A percentile compares a stretch with the other conserved stretches of the same genome.
These are phyloP conservation scores for Sordariomycetes sp. DNA, from an alignment of 2,329 filamentous ascomycete genomes.

Conservation along the genomic window DNA sequence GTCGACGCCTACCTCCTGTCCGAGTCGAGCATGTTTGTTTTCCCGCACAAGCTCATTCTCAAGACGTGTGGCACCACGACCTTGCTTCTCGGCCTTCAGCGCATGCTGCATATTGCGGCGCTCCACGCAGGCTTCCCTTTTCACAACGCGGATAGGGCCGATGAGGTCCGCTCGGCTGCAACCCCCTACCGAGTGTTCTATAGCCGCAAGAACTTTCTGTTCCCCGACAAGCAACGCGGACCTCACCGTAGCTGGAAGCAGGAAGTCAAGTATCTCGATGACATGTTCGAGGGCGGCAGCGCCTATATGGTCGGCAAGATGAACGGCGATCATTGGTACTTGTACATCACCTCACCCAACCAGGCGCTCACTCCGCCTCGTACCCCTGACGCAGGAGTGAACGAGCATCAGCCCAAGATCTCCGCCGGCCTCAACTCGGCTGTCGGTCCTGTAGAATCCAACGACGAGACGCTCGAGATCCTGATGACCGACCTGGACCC, in stretches of 20 bases:
- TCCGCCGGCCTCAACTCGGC: constrained; percentile 32
- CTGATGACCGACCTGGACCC: constrained; percentile 64
- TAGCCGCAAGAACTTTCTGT: constrained; percentile 97
- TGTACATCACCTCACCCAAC: constrained; percentile 89
- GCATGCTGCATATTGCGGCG: constrained; percentile 86
- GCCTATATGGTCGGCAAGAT: constrained; percentile 99
- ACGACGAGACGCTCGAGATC: constrained; percentile 70
- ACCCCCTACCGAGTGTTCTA: constrained; percentile 96
- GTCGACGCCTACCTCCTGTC: constrained; percentile 95
- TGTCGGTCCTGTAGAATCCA: constrained; percentile 30
- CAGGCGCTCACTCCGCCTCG: constrained; percentile 71
- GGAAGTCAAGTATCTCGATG: constrained; percentile 87
- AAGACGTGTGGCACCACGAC: constrained; percentile 99
- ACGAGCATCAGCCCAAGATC: constrained; percentile 38
- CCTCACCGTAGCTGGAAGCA: constrained; percentile 97
- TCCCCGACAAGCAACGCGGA: constrained; percentile 86
- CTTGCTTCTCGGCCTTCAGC: constrained; percentile 77
- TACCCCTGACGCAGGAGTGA: constrained; percentile 52
- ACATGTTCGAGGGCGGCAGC: constrained; percentile 83
- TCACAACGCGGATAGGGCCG: constrained; percentile 55
- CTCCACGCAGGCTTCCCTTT: constrained; percentile 82
- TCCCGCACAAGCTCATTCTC: constrained; percentile 97
- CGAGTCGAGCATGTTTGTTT: constrained; percentile 99
- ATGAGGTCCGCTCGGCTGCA: constrained; percentile 65
- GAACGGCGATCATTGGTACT: constrained; percentile 99